Percentiles rank a stretch among this genome's conserved stretches.
Evolutionary conservation across 2,329 filamentous ascomycete genomes (phyloP).

Genomic region (Coniochaeta hoffmannii): DNA sequence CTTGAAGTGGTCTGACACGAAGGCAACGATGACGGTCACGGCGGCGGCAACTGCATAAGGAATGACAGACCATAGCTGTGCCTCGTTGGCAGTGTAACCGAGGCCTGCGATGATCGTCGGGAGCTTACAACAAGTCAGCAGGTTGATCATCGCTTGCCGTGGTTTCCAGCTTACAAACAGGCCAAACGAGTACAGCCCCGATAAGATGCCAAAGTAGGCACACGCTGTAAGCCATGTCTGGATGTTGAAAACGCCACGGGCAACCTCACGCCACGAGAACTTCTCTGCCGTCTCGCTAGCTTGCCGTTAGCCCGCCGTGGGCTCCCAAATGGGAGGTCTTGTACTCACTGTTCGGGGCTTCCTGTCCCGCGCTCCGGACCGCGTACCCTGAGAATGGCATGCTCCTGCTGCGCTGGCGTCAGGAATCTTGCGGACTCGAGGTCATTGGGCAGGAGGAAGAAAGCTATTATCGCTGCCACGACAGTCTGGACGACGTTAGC

Average conservation of each 20-base stretch:
- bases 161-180: conserved; percentile 44
- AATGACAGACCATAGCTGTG: conserved; percentile 57
- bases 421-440: background rate
- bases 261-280: conserved; percentile 55
- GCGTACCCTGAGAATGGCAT: conserved; percentile 32
- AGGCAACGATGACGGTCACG: conserved; percentile 45
- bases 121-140: conserved; percentile 28
- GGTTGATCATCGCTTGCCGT: background rate
- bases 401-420: conserved; percentile 40
- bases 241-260: conserved; percentile 49
- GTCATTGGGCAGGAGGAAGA: background rate
- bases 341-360: background rate
- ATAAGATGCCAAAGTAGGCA: conserved; percentile 53
- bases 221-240: conserved; percentile 57
- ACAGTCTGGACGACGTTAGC: background rate
- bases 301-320: background rate
- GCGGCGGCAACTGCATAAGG: conserved; percentile 54
- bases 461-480: background rate
- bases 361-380: background rate
- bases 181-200: conserved; percentile 55
- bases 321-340: background rate
- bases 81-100: conserved; percentile 43
- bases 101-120: conserved; percentile 52
- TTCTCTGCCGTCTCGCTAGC: conserved; percentile 29
- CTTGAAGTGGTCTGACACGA: conserved; percentile 53